A percentile compares a stretch with the other conserved stretches of the same genome.
Evolutionary conservation across 305 asterid species (phyloP).

Genomic region (Rubia balearica): DNA sequence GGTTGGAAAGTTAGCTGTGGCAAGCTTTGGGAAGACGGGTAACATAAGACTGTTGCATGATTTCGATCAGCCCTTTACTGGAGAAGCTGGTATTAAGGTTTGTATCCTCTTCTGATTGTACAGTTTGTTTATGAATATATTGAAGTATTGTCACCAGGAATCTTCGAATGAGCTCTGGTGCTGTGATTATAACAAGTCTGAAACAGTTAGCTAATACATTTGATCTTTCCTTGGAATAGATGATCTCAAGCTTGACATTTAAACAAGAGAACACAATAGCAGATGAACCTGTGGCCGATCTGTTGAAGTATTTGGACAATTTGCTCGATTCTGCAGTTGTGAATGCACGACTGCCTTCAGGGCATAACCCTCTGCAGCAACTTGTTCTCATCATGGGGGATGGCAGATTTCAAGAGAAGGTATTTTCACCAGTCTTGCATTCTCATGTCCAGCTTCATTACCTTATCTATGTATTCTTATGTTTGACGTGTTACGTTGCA

Average conservation of each 20-base stretch:
- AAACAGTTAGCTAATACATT: not conserved
- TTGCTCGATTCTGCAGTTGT: conserved; percentile 59
- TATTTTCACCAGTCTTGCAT: conserved; percentile 14
- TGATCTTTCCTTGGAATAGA: conserved; percentile 33
- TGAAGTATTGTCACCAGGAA: not conserved
- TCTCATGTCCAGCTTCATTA: conserved; percentile 2
- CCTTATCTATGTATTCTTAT: conserved; percentile 1
- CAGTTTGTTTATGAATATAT: not conserved
- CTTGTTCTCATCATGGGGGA: conserved; percentile 92
- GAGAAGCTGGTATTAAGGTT: conserved; percentile 88
- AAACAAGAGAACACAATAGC: conserved; percentile 80
- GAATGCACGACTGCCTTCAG: conserved; percentile 76
- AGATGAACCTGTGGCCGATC: conserved; percentile 80
- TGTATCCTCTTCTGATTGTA: conserved; percentile 14
- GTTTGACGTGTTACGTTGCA: not conserved
- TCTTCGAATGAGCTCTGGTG: not conserved
- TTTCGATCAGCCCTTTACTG: conserved; percentile 79
- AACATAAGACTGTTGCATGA: conserved; percentile 71
- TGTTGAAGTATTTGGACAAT: conserved; percentile 62
- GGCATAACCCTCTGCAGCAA: conserved; percentile 92
- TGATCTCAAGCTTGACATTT: conserved; percentile 88
- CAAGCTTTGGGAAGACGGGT: conserved; percentile 95
- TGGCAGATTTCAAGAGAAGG: conserved; percentile 88
- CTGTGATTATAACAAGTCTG: not conserved
- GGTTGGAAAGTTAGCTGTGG: conserved; percentile 85